Evolutionary conservation across 768 basidiomycete genomes (phyloP), one percentile per base, ranked within the genome.

Genomic region (Suillus brevipes): DNA sequence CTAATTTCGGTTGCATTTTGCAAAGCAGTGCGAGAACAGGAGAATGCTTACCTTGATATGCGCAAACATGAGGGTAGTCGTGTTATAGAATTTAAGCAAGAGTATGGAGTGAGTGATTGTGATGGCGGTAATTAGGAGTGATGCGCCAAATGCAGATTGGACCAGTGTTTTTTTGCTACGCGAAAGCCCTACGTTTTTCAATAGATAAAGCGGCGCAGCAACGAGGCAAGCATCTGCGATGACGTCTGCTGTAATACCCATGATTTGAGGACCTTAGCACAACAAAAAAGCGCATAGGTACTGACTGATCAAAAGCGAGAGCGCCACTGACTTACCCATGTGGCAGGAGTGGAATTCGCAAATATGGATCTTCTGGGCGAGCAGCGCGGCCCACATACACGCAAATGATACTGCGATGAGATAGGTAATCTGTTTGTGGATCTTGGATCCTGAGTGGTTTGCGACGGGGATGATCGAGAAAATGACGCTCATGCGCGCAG

Each of bases 221-320:
- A 73, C 70, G 58, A 75, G 70, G 42, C 20, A 3, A 10, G 3
- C 1, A 45, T 76, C 75, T 0, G 75, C 67, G 14, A 70, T 4
- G 2, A 60, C 49, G 40, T 75, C 69, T 53, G 70, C 74, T 76
- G 59, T 6, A 37, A 40, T 28, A 10, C 9, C 18, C 28, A 49
- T 42, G 12, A 64, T 14, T 23, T 45, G 49, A 31, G 45, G 18
- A 23, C 18, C 31, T 20, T 28, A 50, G 16, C 6, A 28, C 13
- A 2, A 3, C 7, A 61, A 56, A 42, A 43, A 12, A 18, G 52
- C 7, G 34, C 20, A 16, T 31, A 38, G 40, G 20, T 25, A 60
- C 70, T 60, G 28, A 76, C 74, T 72, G 40, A 73, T 64, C 25
- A 75, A 62, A 25, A 69, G 66, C 7, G 68, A 63, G 18, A 77